Evolutionary conservation across 73 alveolate genomes (phyloP), one percentile per base, ranked within the genome.

Genomic region (Tetrahymena thermophila): DNA sequence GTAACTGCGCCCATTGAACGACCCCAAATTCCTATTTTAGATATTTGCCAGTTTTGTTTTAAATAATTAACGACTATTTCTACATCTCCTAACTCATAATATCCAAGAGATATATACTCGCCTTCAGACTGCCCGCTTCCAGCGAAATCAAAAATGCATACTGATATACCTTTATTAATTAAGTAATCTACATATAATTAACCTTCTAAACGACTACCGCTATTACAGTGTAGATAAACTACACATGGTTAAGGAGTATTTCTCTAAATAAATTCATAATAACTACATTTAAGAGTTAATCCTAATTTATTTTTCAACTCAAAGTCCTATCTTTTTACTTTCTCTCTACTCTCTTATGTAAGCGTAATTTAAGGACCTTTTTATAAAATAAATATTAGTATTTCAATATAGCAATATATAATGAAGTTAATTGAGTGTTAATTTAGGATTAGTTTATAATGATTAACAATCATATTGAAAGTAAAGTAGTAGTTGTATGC

Each of bases 1-100:
- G 99, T 98, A 13, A 98, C 99, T 10, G 99, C 99, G 11, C 99
- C 99, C 99, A 98, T 98, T 38, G 99, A 96, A 85, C 99, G 96
- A 23, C 99, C 99, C 99, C 99, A 98, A 56, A 98, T 85, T 13
- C 99, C 99, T 23, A 98, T 97, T 34, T 94, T 95, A 43, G 93
- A 34, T 28, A 85, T 21, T 19, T 37, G 10, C 14, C 71, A 95
- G 83, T 95, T 95, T 58, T 14, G 35, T 55, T 97, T 85, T 38
- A 97, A 94, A 97, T 97, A 98, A 93, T 97, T 97, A 35, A 98
- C 96, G 37, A 97, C 98, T 37, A 96, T 85, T 93, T 95, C 97
- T 23, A 98, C 98, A 94, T 98, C 99, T 31, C 96, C 98, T 94
- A 96, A 96, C 94, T 98, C 99, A 94, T 97, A 97, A 97, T 98